Evolutionary conservation across 495 filamentous ascomycete genomes (phyloP), one percentile per base, ranked within the genome.

Genomic region (Cudoniella acicularis): DNA sequence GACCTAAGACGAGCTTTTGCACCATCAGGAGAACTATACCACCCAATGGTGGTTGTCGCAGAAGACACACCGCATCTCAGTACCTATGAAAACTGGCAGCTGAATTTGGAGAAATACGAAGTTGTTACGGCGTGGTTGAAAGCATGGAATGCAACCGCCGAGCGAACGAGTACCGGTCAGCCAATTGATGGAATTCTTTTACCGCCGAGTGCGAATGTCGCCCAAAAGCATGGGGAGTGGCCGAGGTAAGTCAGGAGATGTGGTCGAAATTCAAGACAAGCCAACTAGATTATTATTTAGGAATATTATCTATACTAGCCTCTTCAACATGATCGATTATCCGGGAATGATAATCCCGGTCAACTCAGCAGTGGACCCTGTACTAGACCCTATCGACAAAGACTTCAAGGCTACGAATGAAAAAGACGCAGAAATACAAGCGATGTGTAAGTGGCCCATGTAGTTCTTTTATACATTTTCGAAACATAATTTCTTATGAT

Each of bases 281-380:
- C 83, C 45, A 84, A 87, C 65, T 64, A 73, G 17, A n/a, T 6
- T 9, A 41, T 41, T 41, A 1, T 87, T 79, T 67, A 83, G 83
- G 67, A 75, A 72, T 0, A 75, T 74, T 79, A 84, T 77, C n/a
- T 91, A 89, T 50, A 87, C 85, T 0, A 72, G 77, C 1, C 79
- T 87, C 56, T 90, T 86, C 84, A 90, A 91, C 60, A 62, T 88
- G 46, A 69, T 89, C 0, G 85, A 90, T 61, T 84, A 85, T 59
- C 87, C 84, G 10, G 77, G 76, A 20, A 69, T 73, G 2, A 72
- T 83, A 0, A 84, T 87, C 63, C 83, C 83, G 0, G 75, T 77
- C 41, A 3, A 30, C 16, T 53, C 24, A 16, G 40, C 21, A 30
- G 50, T 41, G 2, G 49, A 50, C n/a, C 25, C 52, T 73, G 59